Conservation (phyloP, 2,329 filamentous ascomycete species). For the Cryoendolithus antarcticus region DNA sequence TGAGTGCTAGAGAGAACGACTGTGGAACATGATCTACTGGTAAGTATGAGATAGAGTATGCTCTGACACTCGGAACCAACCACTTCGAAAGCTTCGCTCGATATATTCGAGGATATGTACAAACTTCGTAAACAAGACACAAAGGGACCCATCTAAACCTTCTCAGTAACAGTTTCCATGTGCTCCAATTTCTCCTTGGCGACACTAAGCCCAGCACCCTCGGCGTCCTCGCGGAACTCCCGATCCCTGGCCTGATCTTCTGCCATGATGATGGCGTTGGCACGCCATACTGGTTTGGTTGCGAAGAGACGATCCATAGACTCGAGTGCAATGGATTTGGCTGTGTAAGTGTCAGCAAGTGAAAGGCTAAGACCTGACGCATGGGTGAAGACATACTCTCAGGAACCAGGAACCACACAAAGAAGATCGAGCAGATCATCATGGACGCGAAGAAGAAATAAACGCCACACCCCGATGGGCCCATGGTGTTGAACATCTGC, state of each 20-base stretch:
- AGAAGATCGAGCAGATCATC: slow-evolving; percentile 32
- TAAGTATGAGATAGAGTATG: too few species aligned
- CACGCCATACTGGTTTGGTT: slow-evolving; percentile 29
- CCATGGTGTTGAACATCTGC: slow-evolving; percentile 43
- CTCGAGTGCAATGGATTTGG: slow-evolving; percentile 34
- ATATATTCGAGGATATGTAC: too few species aligned
- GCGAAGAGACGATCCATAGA: slow-evolving; percentile 36
- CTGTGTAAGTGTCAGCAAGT: too few species aligned
- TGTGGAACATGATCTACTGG: too few species aligned
- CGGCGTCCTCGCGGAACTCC: slow-evolving; percentile 30
- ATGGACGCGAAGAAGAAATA: slow-evolving; percentile 37
- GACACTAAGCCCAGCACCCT: slow-evolving; percentile 22
- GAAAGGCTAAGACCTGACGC: too few species aligned
- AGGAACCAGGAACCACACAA: slow-evolving; percentile 32
- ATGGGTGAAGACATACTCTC: slow-evolving; percentile 21
- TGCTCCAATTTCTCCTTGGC: slow-evolving; percentile 26
- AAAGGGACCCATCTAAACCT: too few species aligned
- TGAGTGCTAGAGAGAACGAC: too few species aligned
- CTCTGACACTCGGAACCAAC: too few species aligned
- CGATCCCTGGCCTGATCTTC: slow-evolving; percentile 27
- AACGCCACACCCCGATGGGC: slow-evolving; percentile 26
- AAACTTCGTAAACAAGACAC: too few species aligned
- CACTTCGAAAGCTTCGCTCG: too few species aligned
- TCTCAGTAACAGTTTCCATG: slow-evolving; percentile 12
- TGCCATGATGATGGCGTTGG: slow-evolving; percentile 27